A percentile compares a stretch with the other conserved stretches of the same genome.
phyloP scores from a whole-genome alignment of 345 rosid genomes.

The Dipteronia dyeriana region DNA sequence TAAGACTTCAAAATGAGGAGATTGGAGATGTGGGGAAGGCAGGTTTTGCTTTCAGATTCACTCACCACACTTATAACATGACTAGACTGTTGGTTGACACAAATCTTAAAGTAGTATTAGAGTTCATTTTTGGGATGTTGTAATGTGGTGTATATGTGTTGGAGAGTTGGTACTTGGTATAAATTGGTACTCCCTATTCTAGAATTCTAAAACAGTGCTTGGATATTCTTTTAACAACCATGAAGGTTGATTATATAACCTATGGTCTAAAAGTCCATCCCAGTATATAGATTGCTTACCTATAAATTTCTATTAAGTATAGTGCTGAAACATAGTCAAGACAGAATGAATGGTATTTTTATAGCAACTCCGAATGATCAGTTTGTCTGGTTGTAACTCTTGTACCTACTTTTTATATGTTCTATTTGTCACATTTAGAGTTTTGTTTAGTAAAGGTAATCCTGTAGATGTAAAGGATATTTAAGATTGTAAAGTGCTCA shows the following conservation, averaged over 20 bases:
- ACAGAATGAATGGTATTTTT: neutral
- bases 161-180: neutral
- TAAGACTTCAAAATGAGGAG: neutral
- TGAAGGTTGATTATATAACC: neutral
- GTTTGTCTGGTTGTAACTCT: neutral
- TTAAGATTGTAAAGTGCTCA: neutral
- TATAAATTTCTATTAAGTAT: neutral
- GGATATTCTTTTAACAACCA: neutral
- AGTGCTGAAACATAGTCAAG: neutral
- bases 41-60: conserved; percentile 4
- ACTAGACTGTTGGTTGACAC: neutral
- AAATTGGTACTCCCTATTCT: neutral
- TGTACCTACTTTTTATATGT: neutral
- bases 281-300: neutral
- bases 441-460: neutral
- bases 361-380: neutral
- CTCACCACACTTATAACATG: neutral
- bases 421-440: neutral
- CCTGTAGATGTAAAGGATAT: neutral
- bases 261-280: neutral
- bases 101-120: neutral
- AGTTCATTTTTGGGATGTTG: neutral
- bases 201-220: neutral
- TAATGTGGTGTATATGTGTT: neutral
- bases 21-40: neutral